Percentiles rank a stretch among this genome's conserved stretches.
phyloP scores from a whole-genome alignment of 2,329 filamentous ascomycete genomes.

The Fusarium sp. region DNA sequence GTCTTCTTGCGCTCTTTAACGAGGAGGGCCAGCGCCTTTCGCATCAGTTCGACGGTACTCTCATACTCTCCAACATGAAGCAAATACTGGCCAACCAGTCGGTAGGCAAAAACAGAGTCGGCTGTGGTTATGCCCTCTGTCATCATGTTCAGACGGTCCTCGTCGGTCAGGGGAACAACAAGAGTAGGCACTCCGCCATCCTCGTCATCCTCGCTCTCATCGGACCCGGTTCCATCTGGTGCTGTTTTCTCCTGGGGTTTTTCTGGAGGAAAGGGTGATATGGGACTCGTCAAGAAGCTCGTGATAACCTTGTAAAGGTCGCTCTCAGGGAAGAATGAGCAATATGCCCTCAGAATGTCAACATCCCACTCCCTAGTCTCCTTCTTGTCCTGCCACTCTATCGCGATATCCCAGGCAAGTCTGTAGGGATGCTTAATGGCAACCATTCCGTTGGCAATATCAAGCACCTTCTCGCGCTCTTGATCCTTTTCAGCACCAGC shows the following conservation, averaged over 20 bases:
- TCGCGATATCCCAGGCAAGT: slow-evolving; percentile 86
- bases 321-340: slow-evolving; percentile 80
- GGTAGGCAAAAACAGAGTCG: slow-evolving; percentile 80
- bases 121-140: slow-evolving; percentile 71
- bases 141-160: slow-evolving; percentile 84
- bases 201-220: slow-evolving; percentile 67
- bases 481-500: slow-evolving; percentile 68
- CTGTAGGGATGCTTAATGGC: slow-evolving; percentile 91
- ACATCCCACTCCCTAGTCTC: slow-evolving; percentile 79
- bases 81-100: slow-evolving; percentile 84
- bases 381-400: slow-evolving; percentile 87
- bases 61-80: slow-evolving; percentile 85
- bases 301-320: slow-evolving; percentile 83
- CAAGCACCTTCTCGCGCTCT: slow-evolving; percentile 76
- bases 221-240: slow-evolving; percentile 51
- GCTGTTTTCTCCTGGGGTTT: slow-evolving; percentile 39
- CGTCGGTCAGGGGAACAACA: slow-evolving; percentile 69
- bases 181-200: slow-evolving; percentile 62
- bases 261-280: slow-evolving; percentile 77
- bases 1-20: slow-evolving; percentile 68
- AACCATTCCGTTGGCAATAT: slow-evolving; percentile 89
- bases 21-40: slow-evolving; percentile 72
- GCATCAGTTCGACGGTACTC: slow-evolving; percentile 78
- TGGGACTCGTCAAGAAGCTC: slow-evolving; percentile 80
- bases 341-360: slow-evolving; percentile 79